Conservation (phyloP, 1,139 yeast species). For the Arxiozyma heterogenica region DNA sequence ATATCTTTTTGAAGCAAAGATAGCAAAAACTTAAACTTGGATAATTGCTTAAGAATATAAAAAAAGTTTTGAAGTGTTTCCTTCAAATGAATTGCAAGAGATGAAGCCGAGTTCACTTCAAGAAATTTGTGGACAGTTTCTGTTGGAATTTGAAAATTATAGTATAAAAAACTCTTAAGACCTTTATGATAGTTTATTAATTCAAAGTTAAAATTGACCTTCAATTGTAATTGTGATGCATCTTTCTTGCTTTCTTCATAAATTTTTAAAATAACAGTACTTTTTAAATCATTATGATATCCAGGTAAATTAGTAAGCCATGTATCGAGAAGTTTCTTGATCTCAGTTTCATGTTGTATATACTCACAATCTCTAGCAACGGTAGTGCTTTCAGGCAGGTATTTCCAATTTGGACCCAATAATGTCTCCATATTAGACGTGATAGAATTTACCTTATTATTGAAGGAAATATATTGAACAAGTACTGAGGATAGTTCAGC, state of each 20-base stretch:
- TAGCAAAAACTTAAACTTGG: neutral
- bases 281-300: slow-evolving; percentile 22
- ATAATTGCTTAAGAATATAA: neutral
- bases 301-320: slow-evolving; percentile 37
- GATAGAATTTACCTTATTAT: slow-evolving; percentile 35
- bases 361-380: slow-evolving; percentile 44
- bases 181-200: slow-evolving; percentile 43
- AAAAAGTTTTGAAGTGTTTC: slow-evolving; percentile 39
- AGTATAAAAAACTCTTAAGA: slow-evolving; percentile 41
- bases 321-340: slow-evolving; percentile 35
- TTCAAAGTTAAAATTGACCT: slow-evolving; percentile 45
- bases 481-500: slow-evolving; percentile 42
- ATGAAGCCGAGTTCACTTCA: slow-evolving; percentile 43
- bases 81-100: slow-evolving; percentile 46
- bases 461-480: slow-evolving; percentile 45
- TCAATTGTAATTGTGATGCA: slow-evolving; percentile 10
- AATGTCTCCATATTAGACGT: slow-evolving; percentile 40
- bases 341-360: slow-evolving; percentile 40
- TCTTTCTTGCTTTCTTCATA: neutral
- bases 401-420: slow-evolving; percentile 67
- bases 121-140: slow-evolving; percentile 36
- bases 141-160: slow-evolving; percentile 56
- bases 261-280: slow-evolving; percentile 37
- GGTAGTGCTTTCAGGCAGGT: slow-evolving; percentile 63
- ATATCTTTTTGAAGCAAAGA: neutral